These are phyloP conservation scores for Fraxinus baroniana DNA, from an alignment of 305 asterid species.

Conservation along the genomic window DNA sequence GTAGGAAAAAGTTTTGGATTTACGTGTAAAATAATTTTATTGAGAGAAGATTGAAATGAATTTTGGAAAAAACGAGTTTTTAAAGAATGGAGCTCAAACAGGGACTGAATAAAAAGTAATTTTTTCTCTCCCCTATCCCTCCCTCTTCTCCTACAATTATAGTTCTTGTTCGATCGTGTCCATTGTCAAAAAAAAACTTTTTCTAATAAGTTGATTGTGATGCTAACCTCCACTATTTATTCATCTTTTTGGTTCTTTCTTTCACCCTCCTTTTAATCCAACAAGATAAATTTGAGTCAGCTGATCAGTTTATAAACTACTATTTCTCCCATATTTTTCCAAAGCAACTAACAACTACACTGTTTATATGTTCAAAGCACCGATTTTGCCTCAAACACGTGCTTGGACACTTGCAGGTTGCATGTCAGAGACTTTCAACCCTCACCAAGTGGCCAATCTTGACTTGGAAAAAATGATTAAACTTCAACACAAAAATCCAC, in stretches of 20 bases:
- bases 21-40: not conserved
- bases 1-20: too few species aligned
- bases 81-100: not conserved
- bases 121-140: not conserved
- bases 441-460: slow-evolving; percentile 12
- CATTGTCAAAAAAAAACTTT: not conserved
- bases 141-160: not conserved
- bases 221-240: not conserved
- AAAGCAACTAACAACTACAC: not conserved
- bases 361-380: not conserved
- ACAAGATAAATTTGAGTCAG: not conserved
- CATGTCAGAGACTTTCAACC: slow-evolving; percentile 10
- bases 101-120: not conserved
- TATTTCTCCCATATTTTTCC: not conserved
- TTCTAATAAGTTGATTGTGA: not conserved
- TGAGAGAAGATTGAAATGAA: not conserved
- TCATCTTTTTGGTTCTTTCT: not conserved
- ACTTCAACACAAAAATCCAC: not conserved
- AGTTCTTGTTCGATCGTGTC: not conserved
- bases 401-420: not conserved
- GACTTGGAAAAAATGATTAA: not conserved
- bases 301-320: not conserved
- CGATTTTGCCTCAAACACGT: not conserved
- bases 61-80: too few species aligned
- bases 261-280: not conserved